Evolutionary conservation across 106 monocot species (phyloP).

Genomic region (Xerophyta viscosa): DNA sequence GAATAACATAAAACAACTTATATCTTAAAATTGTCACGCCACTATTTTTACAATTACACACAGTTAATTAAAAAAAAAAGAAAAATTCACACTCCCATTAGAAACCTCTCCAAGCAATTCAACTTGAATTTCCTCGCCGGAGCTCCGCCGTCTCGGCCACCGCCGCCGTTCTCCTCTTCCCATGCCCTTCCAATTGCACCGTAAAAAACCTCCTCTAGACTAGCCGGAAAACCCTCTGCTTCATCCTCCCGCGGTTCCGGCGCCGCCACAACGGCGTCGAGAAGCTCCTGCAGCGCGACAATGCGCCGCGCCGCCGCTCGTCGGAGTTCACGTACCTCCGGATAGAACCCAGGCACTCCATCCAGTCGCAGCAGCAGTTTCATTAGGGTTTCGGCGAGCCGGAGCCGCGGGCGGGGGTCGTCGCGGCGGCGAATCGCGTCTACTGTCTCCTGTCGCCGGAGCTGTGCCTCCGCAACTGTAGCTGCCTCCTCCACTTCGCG

Average conservation of each 20-base stretch:
- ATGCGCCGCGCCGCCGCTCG: background rate
- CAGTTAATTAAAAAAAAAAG: too few species aligned
- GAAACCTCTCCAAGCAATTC: too few species aligned
- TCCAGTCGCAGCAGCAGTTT: conserved; percentile 1
- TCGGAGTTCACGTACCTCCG: background rate
- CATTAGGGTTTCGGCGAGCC: background rate
- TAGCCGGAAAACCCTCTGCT: background rate
- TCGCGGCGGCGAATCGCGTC: background rate
- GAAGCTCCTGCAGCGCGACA: conserved; percentile 3
- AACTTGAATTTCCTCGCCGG: too few species aligned
- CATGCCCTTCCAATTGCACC: background rate
- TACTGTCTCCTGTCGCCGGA: conserved; percentile 5
- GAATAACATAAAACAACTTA: too few species aligned
- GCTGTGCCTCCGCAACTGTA: background rate
- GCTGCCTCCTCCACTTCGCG: background rate
- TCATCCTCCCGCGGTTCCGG: too few species aligned
- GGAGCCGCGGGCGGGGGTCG: background rate
- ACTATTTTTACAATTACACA: too few species aligned
- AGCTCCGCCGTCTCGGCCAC: too few species aligned
- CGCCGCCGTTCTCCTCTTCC: too few species aligned
- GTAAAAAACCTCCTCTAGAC: background rate
- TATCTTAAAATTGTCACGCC: too few species aligned
- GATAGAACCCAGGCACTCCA: conserved; percentile 1
- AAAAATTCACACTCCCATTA: too few species aligned
- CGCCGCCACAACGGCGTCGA: conserved; percentile 3